phyloP scores from a whole-genome alignment of 306 rosid species.

The Prunus fruticosa region DNA sequence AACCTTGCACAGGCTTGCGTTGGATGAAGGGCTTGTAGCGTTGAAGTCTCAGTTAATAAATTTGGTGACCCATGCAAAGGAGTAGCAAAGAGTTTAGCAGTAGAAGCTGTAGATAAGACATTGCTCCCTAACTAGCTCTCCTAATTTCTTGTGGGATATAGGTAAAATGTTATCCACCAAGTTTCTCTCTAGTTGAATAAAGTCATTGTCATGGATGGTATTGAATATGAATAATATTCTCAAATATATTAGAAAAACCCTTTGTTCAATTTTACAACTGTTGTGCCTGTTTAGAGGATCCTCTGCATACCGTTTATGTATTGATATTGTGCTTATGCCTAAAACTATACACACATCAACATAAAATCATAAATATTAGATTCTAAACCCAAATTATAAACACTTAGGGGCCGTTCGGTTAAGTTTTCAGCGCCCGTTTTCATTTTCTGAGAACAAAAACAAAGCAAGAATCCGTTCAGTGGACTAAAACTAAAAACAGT shows the following conservation, averaged over 20 bases:
- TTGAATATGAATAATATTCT: background rate
- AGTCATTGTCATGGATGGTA: slow-evolving; percentile 4
- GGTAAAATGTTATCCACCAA: background rate
- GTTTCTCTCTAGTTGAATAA: slow-evolving; percentile 22
- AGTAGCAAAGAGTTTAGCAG: slow-evolving; percentile 74
- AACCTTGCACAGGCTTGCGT: slow-evolving; percentile 64
- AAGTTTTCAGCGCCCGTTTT: too few species aligned
- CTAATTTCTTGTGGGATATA: background rate
- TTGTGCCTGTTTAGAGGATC: background rate
- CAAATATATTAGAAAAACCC: background rate
- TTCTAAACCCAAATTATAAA: too few species aligned
- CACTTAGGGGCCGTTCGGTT: too few species aligned
- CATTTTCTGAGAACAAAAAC: too few species aligned
- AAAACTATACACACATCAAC: too few species aligned
- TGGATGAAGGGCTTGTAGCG: slow-evolving; percentile 72
- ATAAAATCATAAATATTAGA: too few species aligned
- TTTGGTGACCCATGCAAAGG: slow-evolving; percentile 80
- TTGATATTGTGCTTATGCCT: too few species aligned
- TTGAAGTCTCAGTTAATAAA: slow-evolving; percentile 48
- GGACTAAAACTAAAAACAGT: too few species aligned
- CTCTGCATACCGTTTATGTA: too few species aligned
- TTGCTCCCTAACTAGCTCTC: background rate
- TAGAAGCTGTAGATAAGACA: slow-evolving; percentile 70
- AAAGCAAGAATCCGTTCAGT: too few species aligned
- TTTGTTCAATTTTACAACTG: background rate